These are phyloP conservation scores for Hanseniaspora hatyaiensis DNA, from an alignment of 805 yeast species.

Conservation along the genomic window DNA sequence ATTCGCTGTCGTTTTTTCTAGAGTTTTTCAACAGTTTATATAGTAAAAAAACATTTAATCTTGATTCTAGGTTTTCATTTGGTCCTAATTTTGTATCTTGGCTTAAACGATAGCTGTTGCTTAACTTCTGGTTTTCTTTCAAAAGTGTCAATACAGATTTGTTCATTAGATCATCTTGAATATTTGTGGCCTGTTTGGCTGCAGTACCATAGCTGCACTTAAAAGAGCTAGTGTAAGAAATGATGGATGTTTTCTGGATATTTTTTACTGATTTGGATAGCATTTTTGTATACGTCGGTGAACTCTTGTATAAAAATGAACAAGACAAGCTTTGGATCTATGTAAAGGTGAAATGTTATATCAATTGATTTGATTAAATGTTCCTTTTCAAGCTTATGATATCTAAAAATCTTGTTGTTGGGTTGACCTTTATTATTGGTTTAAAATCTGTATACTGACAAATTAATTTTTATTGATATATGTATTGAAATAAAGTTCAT, in stretches of 20 bases:
- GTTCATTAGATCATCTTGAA: background rate
- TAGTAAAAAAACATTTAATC: constrained; percentile 12
- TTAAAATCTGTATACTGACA: too few relatives aligned
- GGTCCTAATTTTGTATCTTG: constrained; percentile 3
- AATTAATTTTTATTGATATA: too few relatives aligned
- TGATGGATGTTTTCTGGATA: background rate
- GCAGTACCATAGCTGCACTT: background rate
- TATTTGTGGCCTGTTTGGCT: background rate
- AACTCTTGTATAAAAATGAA: background rate
- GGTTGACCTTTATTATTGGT: too few relatives aligned
- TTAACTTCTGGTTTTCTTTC: background rate
- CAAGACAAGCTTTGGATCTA: too few relatives aligned
- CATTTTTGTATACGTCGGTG: background rate
- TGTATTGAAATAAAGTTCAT: too few relatives aligned
- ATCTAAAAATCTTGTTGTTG: too few relatives aligned
- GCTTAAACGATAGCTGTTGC: background rate
- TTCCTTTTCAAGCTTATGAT: too few relatives aligned
- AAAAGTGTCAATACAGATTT: background rate
- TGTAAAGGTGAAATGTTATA: too few relatives aligned
- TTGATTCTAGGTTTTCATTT: background rate
- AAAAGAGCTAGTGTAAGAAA: background rate
- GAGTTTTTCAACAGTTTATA: constrained; percentile 13
- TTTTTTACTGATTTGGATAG: background rate
- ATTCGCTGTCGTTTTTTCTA: background rate
- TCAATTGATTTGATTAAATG: too few relatives aligned